A percentile compares a stretch with the other conserved stretches of the same genome.
Evolutionary conservation across 179 eudicot species (phyloP).

Genomic region (Spergularia azorica): DNA sequence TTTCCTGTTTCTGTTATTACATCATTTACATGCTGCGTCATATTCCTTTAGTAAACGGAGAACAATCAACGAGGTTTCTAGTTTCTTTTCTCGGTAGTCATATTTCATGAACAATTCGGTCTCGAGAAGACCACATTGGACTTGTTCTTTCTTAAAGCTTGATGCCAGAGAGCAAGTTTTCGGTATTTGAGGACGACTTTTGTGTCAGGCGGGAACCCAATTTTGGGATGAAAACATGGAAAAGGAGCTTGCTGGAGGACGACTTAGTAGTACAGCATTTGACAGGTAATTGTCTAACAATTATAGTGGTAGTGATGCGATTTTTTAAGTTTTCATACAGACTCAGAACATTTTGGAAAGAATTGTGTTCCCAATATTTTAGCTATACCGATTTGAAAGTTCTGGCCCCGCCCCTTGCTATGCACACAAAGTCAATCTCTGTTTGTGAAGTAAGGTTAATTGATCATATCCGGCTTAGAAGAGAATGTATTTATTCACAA

Average conservation of each 20-base stretch:
- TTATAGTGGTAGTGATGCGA: too few species aligned
- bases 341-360: too few species aligned
- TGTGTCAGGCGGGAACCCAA: slow-evolving; percentile 89
- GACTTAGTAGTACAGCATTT: slow-evolving; percentile 79
- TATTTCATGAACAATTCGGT: background rate
- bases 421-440: background rate
- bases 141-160: background rate
- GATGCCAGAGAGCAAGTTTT: slow-evolving; percentile 3
- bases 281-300: slow-evolving; percentile 56
- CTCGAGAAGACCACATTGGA: background rate
- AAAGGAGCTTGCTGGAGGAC: slow-evolving; percentile 80
- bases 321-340: too few species aligned
- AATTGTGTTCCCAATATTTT: too few species aligned
- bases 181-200: background rate
- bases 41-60: background rate
- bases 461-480: too few species aligned
- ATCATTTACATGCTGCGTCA: background rate
- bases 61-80: background rate
- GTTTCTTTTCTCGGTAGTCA: background rate
- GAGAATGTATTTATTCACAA: background rate
- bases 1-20: background rate
- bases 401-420: background rate
- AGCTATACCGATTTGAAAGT: too few species aligned
- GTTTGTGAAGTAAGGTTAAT: background rate
- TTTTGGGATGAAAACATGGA: slow-evolving; percentile 97